phyloP scores from a whole-genome alignment of 2,329 filamentous ascomycete species.

The Phyllachora maydis region DNA sequence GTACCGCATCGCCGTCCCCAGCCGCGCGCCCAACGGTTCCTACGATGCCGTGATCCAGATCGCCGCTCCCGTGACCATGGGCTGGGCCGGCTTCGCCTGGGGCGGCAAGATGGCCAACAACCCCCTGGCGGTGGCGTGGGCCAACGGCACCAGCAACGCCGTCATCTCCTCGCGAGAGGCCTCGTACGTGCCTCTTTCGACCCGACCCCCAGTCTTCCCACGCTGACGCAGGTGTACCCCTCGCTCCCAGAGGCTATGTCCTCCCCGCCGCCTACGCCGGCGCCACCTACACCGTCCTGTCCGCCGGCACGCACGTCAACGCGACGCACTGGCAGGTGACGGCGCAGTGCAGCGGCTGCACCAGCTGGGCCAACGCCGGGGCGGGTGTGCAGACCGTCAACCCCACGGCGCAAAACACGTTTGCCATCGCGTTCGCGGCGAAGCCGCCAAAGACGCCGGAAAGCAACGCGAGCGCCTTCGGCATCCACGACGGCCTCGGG shows the following conservation, averaged over 20 bases:
- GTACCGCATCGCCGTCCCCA: conserved; percentile 15
- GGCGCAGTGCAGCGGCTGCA: conserved; percentile 18
- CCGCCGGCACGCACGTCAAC: conserved; percentile 16
- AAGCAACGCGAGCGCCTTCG: conserved; percentile 14
- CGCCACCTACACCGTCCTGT: conserved; percentile 12
- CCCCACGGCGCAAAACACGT: conserved; percentile 13
- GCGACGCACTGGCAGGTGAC: conserved; percentile 18
- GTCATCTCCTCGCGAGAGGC: conserved; percentile 21
- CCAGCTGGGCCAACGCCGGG: conserved; percentile 18
- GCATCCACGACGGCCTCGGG: conserved; percentile 19
- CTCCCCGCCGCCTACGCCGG: conserved; percentile 10
- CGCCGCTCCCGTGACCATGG: conserved; percentile 17
- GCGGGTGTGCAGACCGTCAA: conserved; percentile 16
- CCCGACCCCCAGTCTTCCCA: no score
- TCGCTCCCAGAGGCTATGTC: conserved; percentile 11
- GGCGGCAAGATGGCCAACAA: conserved; percentile 26
- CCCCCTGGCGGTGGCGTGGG: conserved; percentile 22
- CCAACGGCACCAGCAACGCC: conserved; percentile 16
- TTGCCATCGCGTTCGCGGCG: conserved; percentile 18
- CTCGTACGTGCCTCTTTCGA: conserved; percentile 13
- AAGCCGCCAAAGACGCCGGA: conserved; percentile 15
- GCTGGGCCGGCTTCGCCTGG: conserved; percentile 26
- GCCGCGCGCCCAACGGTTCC: conserved; percentile 8
- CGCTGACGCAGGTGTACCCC: not conserved
- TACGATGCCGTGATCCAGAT: conserved; percentile 18